Conservation (phyloP, 2,329 filamentous ascomycete genomes). For the Eurotiales sp. region DNA sequence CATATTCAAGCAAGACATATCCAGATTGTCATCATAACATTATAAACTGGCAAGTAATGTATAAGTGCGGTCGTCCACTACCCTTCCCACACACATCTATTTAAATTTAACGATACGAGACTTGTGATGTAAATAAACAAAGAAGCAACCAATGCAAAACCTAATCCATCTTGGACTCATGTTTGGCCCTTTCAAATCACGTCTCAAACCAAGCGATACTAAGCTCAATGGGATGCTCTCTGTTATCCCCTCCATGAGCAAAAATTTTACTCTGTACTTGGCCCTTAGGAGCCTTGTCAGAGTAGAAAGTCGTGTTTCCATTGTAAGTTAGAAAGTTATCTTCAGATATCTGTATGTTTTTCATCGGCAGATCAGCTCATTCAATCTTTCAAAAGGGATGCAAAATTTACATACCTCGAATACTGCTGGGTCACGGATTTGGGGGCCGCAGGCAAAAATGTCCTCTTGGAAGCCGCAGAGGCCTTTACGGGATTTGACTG, state of each 20-base stretch:
- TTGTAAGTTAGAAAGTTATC: constrained; percentile 31
- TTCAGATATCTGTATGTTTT: constrained; percentile 21
- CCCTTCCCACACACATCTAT: no score
- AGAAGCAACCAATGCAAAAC: background rate
- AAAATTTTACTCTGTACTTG: constrained; percentile 32
- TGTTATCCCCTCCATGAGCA: constrained; percentile 22
- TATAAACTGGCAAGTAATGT: background rate
- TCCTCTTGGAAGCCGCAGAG: constrained; percentile 54
- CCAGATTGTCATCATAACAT: no score
- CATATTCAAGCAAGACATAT: no score
- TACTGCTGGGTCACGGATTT: constrained; percentile 24
- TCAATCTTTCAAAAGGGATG: background rate
- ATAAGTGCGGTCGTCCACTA: no score
- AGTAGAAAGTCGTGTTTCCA: constrained; percentile 35
- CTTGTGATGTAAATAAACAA: no score
- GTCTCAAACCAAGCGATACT: constrained; percentile 30
- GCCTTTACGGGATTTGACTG: constrained; percentile 57
- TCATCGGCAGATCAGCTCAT: background rate
- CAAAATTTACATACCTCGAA: constrained; percentile 28
- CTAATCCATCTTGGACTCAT: background rate
- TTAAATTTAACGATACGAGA: background rate
- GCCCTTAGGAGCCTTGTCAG: constrained; percentile 36
- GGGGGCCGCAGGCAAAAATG: constrained; percentile 52
- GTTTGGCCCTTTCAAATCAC: background rate
- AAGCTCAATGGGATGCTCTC: constrained; percentile 29